Base-by-base conservation (phyloP, 345 rosid genomes). In the Noccaea caerulescens region DNA sequence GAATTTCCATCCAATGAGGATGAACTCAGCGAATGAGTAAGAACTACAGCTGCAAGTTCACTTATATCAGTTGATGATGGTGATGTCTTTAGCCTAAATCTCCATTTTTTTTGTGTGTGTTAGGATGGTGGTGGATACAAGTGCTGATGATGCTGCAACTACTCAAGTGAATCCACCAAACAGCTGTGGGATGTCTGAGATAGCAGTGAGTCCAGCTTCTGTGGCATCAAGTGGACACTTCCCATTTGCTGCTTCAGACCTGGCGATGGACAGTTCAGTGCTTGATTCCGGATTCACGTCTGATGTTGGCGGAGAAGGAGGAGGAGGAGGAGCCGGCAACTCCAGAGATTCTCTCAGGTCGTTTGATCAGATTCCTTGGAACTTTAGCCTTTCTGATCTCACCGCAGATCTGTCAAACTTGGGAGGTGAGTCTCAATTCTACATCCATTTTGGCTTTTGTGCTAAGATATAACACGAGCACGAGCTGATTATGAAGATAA, bases 291-390 rank as follows among this genome's bases (percentile, higher is more conserved):
- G 92, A 53, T 94, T 91, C 77, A 84, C 99, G 58, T 80, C 99
- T 32, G 96, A 94, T 60, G 98, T 91, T 55, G 97, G 85, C 69
- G 89, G 81, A 14, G 96, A 91, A 66, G 86, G 30, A 43, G 72
- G 78, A 47, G 92, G 3, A 63, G 76, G 79, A 47, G 90, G 83
- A 38, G 80, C 80, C 43, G 96, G 92, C 43, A 84, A 77, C 71
- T 78, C 93, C 27, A 82, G 91, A 83, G 96, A 87, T 73, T 80
- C 90, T 36, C 85, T 90, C 57, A 74, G 97, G 72, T 82, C 97
- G 49, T 80, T 94, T 74, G 99, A 89, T 80, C 97, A 91, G 84
- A 86, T 94, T 69, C 95, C 82, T 33, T 94, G 98, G 99, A 86
- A 83, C 68, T 94, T 94, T 77, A 89, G 96, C 70, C 88, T 91